These are phyloP conservation scores for Tylopilus subfusipes DNA, from an alignment of 768 basidiomycete genomes.

Conservation along the genomic window DNA sequence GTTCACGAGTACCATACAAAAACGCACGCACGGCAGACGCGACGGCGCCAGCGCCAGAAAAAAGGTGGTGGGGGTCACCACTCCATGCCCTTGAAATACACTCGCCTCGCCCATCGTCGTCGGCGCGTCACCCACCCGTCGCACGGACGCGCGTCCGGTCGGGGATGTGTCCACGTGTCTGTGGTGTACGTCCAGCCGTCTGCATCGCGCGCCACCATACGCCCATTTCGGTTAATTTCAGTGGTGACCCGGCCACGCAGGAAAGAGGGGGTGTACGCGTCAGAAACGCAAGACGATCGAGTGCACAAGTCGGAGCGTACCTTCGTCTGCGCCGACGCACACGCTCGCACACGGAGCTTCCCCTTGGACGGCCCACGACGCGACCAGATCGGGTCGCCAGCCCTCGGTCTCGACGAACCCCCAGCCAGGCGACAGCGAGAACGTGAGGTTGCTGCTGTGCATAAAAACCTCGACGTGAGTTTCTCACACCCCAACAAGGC, in stretches of 20 bases:
- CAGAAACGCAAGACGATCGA: neutral
- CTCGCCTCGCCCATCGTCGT: slow-evolving; percentile 65
- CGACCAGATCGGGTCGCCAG: slow-evolving; percentile 66
- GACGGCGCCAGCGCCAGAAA: neutral
- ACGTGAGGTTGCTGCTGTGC: slow-evolving; percentile 73
- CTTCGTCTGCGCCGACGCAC: slow-evolving; percentile 25
- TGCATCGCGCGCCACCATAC: neutral
- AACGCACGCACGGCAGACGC: neutral
- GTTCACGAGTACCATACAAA: neutral
- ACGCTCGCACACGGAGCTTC: neutral
- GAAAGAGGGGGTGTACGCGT: neutral
- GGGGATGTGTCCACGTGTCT: slow-evolving; percentile 63
- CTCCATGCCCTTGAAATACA: slow-evolving; percentile 36
- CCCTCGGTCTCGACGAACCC: slow-evolving; percentile 71
- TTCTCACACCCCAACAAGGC: neutral
- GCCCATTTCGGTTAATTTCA: no score
- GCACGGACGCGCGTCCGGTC: slow-evolving; percentile 37
- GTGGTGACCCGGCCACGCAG: neutral
- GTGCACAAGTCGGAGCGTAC: slow-evolving; percentile 4
- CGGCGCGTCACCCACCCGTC: slow-evolving; percentile 57
- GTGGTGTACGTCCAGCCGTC: slow-evolving; percentile 82
- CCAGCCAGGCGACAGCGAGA: slow-evolving; percentile 74
- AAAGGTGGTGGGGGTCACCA: neutral
- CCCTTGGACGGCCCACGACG: slow-evolving; percentile 45
- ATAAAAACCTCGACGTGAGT: slow-evolving; percentile 18